These are phyloP conservation scores for Jasminum sambac DNA, from an alignment of 257 asterid genomes.

Conservation along the genomic window DNA sequence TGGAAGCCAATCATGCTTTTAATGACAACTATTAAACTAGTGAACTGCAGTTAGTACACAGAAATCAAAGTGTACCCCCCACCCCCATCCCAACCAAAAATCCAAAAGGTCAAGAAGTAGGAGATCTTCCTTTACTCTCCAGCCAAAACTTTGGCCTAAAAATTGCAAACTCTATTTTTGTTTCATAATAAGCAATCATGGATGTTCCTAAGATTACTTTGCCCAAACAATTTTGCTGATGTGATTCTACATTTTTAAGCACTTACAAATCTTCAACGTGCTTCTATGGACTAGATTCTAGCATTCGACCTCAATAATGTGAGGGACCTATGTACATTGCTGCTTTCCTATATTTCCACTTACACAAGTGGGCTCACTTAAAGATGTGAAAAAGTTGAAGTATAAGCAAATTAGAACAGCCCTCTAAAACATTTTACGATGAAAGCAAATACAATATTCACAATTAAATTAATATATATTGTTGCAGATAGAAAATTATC, in stretches of 20 bases:
- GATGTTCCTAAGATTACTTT: background rate
- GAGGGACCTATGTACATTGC: background rate
- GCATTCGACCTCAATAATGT: background rate
- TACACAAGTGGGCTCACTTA: background rate
- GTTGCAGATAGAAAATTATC: background rate
- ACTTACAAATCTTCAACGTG: background rate
- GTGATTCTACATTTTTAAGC: background rate
- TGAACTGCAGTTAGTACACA: background rate
- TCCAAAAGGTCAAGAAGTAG: background rate
- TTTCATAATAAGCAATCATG: background rate
- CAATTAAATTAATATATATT: background rate
- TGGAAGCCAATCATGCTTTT: too few species aligned
- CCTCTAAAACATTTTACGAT: background rate
- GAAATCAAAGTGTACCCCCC: background rate
- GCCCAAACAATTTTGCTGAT: background rate
- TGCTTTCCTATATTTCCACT: background rate
- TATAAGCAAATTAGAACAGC: background rate
- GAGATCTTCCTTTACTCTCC: background rate
- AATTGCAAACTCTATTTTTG: background rate
- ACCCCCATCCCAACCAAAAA: too few species aligned
- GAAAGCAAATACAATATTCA: constrained; percentile 2
- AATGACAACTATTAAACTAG: background rate
- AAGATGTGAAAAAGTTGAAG: background rate
- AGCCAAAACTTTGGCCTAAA: background rate
- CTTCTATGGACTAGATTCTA: background rate